Conservation (phyloP, 495 filamentous ascomycete species). For the Penicillium manginii region DNA sequence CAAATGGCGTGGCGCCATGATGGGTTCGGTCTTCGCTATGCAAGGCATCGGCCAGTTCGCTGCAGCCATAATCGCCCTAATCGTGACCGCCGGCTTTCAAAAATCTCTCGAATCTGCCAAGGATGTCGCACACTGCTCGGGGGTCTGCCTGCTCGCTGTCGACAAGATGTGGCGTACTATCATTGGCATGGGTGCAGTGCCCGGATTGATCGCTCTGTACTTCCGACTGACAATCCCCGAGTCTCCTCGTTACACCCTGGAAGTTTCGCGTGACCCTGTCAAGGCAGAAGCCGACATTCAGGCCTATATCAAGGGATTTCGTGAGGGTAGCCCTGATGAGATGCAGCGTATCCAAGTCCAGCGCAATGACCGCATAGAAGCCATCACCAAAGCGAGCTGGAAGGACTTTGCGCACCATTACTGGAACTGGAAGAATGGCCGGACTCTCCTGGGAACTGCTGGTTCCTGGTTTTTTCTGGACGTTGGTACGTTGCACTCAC, state of each 20-base stretch:
- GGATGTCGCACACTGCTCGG: constrained; percentile 56
- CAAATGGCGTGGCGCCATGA: constrained; percentile 86
- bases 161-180: constrained; percentile 87
- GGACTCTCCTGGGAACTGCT: constrained; percentile 74
- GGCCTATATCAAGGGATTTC: constrained; percentile 61
- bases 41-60: constrained; percentile 78
- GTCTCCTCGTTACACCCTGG: constrained; percentile 82
- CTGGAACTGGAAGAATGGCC: constrained; percentile 65
- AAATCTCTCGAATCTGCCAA: constrained; percentile 60
- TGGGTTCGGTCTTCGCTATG: constrained; percentile 85
- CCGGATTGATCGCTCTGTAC: constrained; percentile 76
- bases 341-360: constrained; percentile 56
- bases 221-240: constrained; percentile 90
- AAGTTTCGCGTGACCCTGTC: constrained; percentile 72
- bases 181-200: constrained; percentile 80
- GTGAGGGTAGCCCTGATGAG: constrained; percentile 65
- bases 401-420: constrained; percentile 68
- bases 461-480: constrained; percentile 82
- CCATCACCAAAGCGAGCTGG: constrained; percentile 67
- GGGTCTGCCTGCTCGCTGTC: constrained; percentile 67
- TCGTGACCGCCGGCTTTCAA: constrained; percentile 74
- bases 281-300: constrained; percentile 68
- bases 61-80: constrained; percentile 71
- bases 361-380: constrained; percentile 41
- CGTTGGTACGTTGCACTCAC: constrained; percentile 40